Evolutionary conservation across 257 asterid species (phyloP), one percentile per base, ranked within the genome.

Genomic region (Solanum lycopersicoides): DNA sequence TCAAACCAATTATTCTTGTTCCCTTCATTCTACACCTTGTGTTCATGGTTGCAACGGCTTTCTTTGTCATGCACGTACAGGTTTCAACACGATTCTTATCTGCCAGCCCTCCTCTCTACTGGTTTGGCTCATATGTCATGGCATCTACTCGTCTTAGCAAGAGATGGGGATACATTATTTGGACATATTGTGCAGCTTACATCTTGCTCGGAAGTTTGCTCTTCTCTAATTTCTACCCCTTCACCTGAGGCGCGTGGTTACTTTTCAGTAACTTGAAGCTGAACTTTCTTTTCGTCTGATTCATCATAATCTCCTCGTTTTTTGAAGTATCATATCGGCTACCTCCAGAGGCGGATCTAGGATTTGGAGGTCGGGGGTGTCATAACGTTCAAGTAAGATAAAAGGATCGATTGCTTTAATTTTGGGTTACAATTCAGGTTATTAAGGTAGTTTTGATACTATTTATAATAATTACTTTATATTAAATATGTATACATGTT

Each of bases 181-280:
- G 99, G 98, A 91, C 92, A 63, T 95, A 97, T 86, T 95, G 92
- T 89, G 93, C 92, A 59, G 92, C 96, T 37, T 95, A 95, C 92
- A 92, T 97, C 80, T 86, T 94, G 59, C 94, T 97, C 23, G 99
- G 98, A 65, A 94, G 93, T 89, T 85, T 95, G 76, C 98, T 97
- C 74, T 97, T 97, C 94, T 95, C 98, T 41, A 97, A 97, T 90
- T 97, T 97, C 92, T 97, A 97, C 84, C 99, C 99, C 73, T 97
- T 97, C 88, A 97, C 99, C 87, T 97, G 93, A 96, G 87, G 39
- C 18, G 69, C 28, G 2, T 50, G 69, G 68, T 80, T 28, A 77
- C 63, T 7, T 77, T 44, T 44, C 60, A 77, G 14, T 42, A 50
- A 41, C 14, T 76, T 44, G 28, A 42, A 44, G 65, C 65, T 42